Evolutionary conservation across 441 rosid species (phyloP), one percentile per base, ranked within the genome.

Genomic region (Arabidopsis lyrata): DNA sequence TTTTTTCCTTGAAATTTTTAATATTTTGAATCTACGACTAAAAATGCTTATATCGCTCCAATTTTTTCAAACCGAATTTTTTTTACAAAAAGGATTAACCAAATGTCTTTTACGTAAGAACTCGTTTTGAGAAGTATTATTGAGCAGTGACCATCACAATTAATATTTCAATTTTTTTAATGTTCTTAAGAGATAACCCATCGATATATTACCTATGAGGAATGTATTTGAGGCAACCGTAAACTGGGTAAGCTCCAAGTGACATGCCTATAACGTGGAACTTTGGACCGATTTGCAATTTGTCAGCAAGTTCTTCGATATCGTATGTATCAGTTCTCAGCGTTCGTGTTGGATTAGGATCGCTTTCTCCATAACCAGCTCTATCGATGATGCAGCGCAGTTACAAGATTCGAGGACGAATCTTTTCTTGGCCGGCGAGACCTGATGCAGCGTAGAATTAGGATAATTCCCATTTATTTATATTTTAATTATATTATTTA

Each of bases 301-400:
- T 85, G 66, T 95, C 97, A 11, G 96, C 99, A 22, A 95, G 86
- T 77, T 95, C 91, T 81, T 92, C 86, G 44, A 92, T 80, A 73
- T 95, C 96, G 9, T 78, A 82, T 77, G 95, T 90, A 75, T 90
- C 95, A 4, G 87, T 87, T 81, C 85, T 83, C 27, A 88, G 76
- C 0, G 92, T 67, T 24, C 95, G 79, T 60, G 74, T 65, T 49
- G 91, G 89, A 73, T 90, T 54, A 15, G 85, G 86, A 75, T 91
- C 96, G 54, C 97, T 91, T 73, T 88, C 96, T 31, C 97, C 93
- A 73, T 93, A 91, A 41, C 97, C 98, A 29, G 97, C 90, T 76
- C 98, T 77, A 73, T 93, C n/a, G n/a, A n/a, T n/a, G n/a, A n/a
- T n/a, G n/a, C n/a, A n/a, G n/a, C n/a, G n/a, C n/a, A n/a, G n/a